Percentiles rank a stretch among this genome's conserved stretches.
Conservation (phyloP, 1,284 basidiomycete genomes). For the Golubevia pallescens region DNA sequence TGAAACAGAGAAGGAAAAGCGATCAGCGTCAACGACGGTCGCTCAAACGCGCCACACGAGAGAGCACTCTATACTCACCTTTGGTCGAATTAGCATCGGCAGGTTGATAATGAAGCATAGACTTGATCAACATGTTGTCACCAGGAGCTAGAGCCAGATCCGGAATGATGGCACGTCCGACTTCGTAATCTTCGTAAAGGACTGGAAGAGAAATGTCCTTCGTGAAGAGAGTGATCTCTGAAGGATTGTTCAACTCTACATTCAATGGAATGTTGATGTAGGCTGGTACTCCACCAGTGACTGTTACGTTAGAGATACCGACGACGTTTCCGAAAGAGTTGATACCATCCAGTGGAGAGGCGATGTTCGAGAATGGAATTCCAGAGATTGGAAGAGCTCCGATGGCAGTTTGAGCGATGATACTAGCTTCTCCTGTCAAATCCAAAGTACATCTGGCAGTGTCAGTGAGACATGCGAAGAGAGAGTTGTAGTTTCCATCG, state of each 20-base stretch:
- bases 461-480: constrained; percentile 46
- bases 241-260: constrained; percentile 49
- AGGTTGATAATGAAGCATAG: constrained; percentile 43
- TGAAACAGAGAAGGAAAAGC: too few species aligned
- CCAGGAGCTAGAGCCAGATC: constrained; percentile 41
- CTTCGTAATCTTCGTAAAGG: constrained; percentile 22
- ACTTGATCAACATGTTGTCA: constrained; percentile 28
- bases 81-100: constrained; percentile 28
- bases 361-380: constrained; percentile 51
- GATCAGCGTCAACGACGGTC: too few species aligned
- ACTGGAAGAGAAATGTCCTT: constrained; percentile 37
- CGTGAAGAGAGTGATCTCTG: constrained; percentile 43
- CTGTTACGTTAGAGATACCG: constrained; percentile 16
- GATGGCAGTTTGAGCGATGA: constrained; percentile 48
- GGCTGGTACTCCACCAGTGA: constrained; percentile 23
- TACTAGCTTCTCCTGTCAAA: constrained; percentile 35
- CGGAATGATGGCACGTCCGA: constrained; percentile 43
- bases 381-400: constrained; percentile 53
- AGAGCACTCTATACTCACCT: too few species aligned
- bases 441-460: constrained; percentile 28
- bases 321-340: constrained; percentile 39
- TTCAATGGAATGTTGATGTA: constrained; percentile 38
- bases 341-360: constrained; percentile 44
- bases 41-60: too few species aligned
- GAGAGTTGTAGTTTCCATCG: constrained; percentile 35